Evolutionary conservation across 2,329 filamentous ascomycete genomes (phyloP).

Genomic region (Trichoderma asperellum): DNA sequence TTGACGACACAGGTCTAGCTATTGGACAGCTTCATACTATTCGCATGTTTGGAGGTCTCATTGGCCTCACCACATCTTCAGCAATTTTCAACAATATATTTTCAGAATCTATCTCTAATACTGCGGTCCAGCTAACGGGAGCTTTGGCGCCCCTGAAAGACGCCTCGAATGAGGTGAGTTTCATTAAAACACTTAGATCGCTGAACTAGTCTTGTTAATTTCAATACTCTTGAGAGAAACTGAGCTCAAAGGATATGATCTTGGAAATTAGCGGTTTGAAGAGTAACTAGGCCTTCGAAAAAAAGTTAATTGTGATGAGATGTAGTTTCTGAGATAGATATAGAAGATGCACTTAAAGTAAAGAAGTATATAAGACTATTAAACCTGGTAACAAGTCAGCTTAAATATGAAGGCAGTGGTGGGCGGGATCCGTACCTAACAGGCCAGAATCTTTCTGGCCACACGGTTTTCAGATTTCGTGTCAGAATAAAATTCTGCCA

Average conservation of each 20-base stretch:
- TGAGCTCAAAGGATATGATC: not conserved
- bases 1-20: constrained; percentile 43
- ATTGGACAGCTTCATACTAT: constrained; percentile 41
- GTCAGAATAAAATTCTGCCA: too few relatives aligned
- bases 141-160: not conserved
- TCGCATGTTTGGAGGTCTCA: constrained; percentile 44
- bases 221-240: not conserved
- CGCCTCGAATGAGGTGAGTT: not conserved
- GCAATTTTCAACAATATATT: not conserved
- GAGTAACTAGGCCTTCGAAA: not conserved
- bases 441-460: too few relatives aligned
- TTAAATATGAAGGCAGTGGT: too few relatives aligned
- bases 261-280: not conserved
- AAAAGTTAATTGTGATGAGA: not conserved
- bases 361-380: too few relatives aligned
- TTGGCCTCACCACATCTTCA: constrained; percentile 40
- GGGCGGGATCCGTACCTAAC: too few relatives aligned
- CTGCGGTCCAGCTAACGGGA: not conserved
- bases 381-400: too few relatives aligned
- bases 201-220: not conserved
- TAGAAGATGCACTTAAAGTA: too few relatives aligned
- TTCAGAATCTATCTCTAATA: not conserved
- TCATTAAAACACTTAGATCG: not conserved
- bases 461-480: too few relatives aligned
- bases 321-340: not conserved